Percentiles rank a stretch among this genome's conserved stretches.
phyloP scores from a whole-genome alignment of 768 basidiomycete genomes.

The Tylopilus rubrobrunneus region DNA sequence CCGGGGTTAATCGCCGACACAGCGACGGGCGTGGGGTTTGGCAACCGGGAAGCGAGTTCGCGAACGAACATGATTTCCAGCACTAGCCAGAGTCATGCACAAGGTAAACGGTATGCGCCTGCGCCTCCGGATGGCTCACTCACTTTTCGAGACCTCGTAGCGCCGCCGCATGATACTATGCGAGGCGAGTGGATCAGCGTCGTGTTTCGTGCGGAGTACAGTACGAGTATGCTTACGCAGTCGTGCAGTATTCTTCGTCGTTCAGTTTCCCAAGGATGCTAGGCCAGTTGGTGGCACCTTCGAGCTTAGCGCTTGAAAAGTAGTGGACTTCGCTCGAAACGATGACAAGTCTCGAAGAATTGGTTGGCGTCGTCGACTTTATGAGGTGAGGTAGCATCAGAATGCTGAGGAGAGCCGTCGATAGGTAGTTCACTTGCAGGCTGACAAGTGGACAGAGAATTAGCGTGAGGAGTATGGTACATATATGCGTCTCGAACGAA shows the following conservation, averaged over 20 bases:
- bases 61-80: constrained; percentile 34
- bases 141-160: constrained; percentile 27
- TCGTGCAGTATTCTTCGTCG: constrained; percentile 24
- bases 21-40: constrained; percentile 24
- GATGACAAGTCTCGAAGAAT: constrained; percentile 28
- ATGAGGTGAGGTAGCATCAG: constrained; percentile 33
- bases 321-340: constrained; percentile 33
- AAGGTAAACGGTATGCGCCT: background rate
- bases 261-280: constrained; percentile 29
- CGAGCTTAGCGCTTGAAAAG: constrained; percentile 18
- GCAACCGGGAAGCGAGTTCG: constrained; percentile 32
- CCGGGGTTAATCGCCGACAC: constrained; percentile 34
- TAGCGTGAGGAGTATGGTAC: background rate
- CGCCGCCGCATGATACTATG: constrained; percentile 24
- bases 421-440: too few relatives aligned
- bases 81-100: constrained; percentile 20
- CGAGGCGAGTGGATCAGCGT: background rate
- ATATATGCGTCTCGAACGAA: constrained; percentile 13
- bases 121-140: background rate
- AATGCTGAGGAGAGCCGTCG: constrained; percentile 5
- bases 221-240: constrained; percentile 16
- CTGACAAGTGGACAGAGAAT: background rate
- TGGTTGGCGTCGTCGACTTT: constrained; percentile 21
- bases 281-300: constrained; percentile 13
- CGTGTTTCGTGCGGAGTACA: background rate